Base-by-base conservation (phyloP, 345 rosid species). In the Eucalyptus urophylla region DNA sequence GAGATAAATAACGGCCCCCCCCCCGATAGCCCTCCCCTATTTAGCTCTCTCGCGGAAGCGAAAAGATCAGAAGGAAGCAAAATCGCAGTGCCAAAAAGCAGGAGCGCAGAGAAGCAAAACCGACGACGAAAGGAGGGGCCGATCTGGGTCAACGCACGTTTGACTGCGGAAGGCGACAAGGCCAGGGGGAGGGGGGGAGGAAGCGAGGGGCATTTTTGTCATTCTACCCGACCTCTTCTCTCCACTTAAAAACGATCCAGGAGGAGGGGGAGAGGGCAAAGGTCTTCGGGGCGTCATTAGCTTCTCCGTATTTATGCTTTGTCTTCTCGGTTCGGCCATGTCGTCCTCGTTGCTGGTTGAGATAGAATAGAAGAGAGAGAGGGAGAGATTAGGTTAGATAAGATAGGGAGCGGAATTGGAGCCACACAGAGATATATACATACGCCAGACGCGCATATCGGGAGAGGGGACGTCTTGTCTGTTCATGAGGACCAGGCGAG, bases 131-230 rank as follows among this genome's bases (percentile, higher is more conserved):
- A 88, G 43, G 86, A 88, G 85, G 88, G 76, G 90, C 58, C 88
- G 90, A 90, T 88, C 90, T 88, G 60, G 90, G 91, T 90, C 91
- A 90, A 88, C 86, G 76, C 33, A 7, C 50, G 49, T 88, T 89
- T 90, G 92, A 90, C 92, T 60, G 60, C 47, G 25, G 40, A 27
- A 72, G 33, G 80, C 88, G 88, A 80, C 90, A 87, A 88, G n/a
- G 17, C 6, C 22, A 50, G 11, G 47, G 45, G 2, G 14, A 4
- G 25, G 8, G 11, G 3, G 5, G 19, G 33, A 2, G 53, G 53
- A 15, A 50, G 16, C 9, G 9, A 14, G 76, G 85, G 85, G 89
- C 37, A 62, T 29, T 44, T 16, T 8, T 3, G 92, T 80, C 44
- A 88, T 87, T 87, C 62, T 17, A 3, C 15, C 15, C 14, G 8